Evolutionary conservation across 305 asterid species (phyloP), one percentile per base, ranked within the genome.

Genomic region (Fraxinus latifolia): DNA sequence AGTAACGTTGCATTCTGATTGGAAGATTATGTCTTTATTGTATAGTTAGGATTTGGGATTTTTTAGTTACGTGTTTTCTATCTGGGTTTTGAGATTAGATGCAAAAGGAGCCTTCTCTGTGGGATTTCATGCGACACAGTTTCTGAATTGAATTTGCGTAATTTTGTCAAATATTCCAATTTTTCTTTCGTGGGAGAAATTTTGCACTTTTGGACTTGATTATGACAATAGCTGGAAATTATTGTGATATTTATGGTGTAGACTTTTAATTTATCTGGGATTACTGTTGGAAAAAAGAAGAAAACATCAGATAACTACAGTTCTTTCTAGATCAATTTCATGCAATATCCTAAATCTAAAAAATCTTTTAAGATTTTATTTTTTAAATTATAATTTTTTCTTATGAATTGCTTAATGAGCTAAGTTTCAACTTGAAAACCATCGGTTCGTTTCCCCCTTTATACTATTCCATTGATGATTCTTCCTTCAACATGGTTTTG

Each of bases 51-150:
- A 71, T 32, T 70, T 5, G 23, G 39, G 21, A 29, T 70, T 70
- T 31, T 29, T 21, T 29, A 68, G 42, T 70, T 31, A 15, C 75
- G 17, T 32, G 76, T 23, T 32, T 71, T 25, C 76, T 31, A 32
- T 70, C 27, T 71, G 44, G 76, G 76, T 71, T 71, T 71, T 15
- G 42, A 31, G 76, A 71, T 71, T 33, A 71, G 42, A 71, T 32
- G 39, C 76, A 71, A 71, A 31, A 31, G 14, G 11, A 31, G 44
- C 44, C 8, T 70, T 27, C 42, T 65, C 17, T 4, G 72, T 65
- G 44, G 12, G 75, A 70, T 70, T 70, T 70, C 7, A 15, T 0
- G 39, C n/a, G 75, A 31, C 37, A 68, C 39, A 7, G 44, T 71
- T 71, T n/a, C 36, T 71, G 42, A 3, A 71, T 71, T 71, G 76